Percentiles rank a stretch among this genome's conserved stretches.
These are phyloP conservation scores for Chlorella sorokiniana DNA, from an alignment of 139 green algal species.

Conservation along the genomic window DNA sequence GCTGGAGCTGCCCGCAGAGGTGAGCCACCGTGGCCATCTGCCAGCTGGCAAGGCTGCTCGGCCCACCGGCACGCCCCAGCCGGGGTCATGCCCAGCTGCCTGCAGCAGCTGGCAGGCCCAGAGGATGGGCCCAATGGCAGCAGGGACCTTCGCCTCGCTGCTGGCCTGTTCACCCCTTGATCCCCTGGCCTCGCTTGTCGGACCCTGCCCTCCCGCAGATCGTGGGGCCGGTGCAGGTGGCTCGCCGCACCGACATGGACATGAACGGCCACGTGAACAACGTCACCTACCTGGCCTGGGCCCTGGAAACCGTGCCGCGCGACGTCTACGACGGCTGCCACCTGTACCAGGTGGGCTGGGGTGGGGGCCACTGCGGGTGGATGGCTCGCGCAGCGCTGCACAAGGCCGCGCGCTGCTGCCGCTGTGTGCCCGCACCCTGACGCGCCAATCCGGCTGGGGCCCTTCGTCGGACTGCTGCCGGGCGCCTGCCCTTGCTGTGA, in stretches of 20 bases:
- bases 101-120: background rate
- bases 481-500: background rate
- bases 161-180: background rate
- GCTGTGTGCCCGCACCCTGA: background rate
- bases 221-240: conserved; percentile 58
- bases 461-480: no score
- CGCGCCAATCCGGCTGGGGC: no score
- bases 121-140: background rate
- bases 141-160: background rate
- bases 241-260: conserved; percentile 89
- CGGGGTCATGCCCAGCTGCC: background rate
- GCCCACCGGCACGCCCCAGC: background rate
- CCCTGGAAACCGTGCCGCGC: conserved; percentile 83
- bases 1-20: conserved; percentile 38
- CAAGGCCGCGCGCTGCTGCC: background rate
- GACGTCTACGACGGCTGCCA: conserved; percentile 67
- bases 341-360: conserved; percentile 65
- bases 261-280: conserved; percentile 99
- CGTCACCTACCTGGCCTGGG: conserved; percentile 92
- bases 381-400: background rate
- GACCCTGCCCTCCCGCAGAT: conserved; percentile 29
- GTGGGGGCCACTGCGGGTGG: background rate
- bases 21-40: background rate
- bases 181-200: background rate
- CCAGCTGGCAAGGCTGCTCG: background rate